Conservation (phyloP, 305 asterid genomes). For the Fraxinus dipetala region DNA sequence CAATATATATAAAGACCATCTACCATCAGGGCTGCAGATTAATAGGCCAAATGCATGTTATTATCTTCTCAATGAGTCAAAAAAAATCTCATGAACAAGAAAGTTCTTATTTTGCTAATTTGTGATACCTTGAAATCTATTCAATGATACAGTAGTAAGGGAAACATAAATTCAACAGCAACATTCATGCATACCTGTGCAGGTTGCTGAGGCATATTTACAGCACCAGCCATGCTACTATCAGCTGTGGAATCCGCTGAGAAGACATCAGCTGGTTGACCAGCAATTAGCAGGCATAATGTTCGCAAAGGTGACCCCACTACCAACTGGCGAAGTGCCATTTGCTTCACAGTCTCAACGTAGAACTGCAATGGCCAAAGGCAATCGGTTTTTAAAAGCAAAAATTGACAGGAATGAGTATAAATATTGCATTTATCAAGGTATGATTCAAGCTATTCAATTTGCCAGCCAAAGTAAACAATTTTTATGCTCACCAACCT, state of each 20-base stretch:
- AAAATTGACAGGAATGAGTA: background rate
- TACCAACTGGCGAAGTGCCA: slow-evolving; percentile 75
- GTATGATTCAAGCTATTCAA: slow-evolving; percentile 15
- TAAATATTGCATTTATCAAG: background rate
- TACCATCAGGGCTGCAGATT: background rate
- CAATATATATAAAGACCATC: background rate
- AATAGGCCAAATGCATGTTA: background rate
- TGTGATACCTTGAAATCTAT: background rate
- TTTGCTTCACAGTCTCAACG: slow-evolving; percentile 75
- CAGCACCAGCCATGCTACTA: slow-evolving; percentile 41
- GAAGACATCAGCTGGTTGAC: slow-evolving; percentile 81
- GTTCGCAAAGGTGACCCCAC: slow-evolving; percentile 91
- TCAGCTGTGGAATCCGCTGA: slow-evolving; percentile 43
- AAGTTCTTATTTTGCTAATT: background rate
- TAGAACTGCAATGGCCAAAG: slow-evolving; percentile 53
- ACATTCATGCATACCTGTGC: slow-evolving; percentile 49
- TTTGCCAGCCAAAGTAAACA: slow-evolving; percentile 6
- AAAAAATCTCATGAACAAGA: slow-evolving; percentile 7
- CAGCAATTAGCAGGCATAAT: slow-evolving; percentile 80
- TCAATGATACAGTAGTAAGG: slow-evolving; percentile 4
- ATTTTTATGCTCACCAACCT: slow-evolving; percentile 40
- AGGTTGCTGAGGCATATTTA: slow-evolving; percentile 50
- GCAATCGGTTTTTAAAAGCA: slow-evolving; percentile 3
- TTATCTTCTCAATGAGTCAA: background rate
- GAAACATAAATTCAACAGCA: slow-evolving; percentile 7